Evolutionary conservation across 139 green algal genomes (phyloP), one percentile per base, ranked within the genome.

Genomic region (Chlorokybus atmophyticus): DNA sequence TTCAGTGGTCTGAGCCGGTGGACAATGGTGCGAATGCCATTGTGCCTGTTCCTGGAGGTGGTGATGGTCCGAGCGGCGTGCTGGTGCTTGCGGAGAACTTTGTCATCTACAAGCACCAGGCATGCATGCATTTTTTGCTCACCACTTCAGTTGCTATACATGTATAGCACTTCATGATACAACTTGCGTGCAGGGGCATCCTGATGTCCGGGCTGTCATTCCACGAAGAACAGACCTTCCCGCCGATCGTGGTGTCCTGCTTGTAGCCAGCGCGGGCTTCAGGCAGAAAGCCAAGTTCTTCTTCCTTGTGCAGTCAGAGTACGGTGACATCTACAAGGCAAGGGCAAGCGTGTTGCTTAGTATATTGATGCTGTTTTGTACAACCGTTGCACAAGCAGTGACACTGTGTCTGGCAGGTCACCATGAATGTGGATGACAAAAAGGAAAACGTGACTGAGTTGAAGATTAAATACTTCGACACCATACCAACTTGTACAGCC

Each of bases 381-480:
- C n/a, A n/a, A n/a, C n/a, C n/a, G n/a, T n/a, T n/a, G n/a, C n/a
- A n/a, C n/a, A n/a, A n/a, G n/a, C n/a, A n/a, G n/a, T n/a, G n/a
- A n/a, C n/a, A n/a, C n/a, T n/a, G n/a, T n/a, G n/a, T n/a, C n/a
- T n/a, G n/a, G n/a, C 26, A 32, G 14, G 62, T 70, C 8, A 67
- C 56, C 14, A 29, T 70, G 10, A 56, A 68, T 7, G 29, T 66
- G 40, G 38, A 68, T 19, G 40, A 83, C 53, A 63, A 85, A 48
- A 77, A 76, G 17, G 79, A 86, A 30, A 60, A 38, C 4, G 91
- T 96, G 31, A 79, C 29, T 7, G 89, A 95, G 67, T 32, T 97
- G 28, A 82, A 83, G 48, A 68, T 98, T 51, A 93, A 93, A 69
- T 96, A 97, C 77, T 97, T 98, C 75, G 91, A 98, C 79, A 94